A percentile compares a stretch with the other conserved stretches of the same genome.
These are phyloP conservation scores for Collybia sp. DNA, from an alignment of 768 basidiomycete species.

Conservation along the genomic window DNA sequence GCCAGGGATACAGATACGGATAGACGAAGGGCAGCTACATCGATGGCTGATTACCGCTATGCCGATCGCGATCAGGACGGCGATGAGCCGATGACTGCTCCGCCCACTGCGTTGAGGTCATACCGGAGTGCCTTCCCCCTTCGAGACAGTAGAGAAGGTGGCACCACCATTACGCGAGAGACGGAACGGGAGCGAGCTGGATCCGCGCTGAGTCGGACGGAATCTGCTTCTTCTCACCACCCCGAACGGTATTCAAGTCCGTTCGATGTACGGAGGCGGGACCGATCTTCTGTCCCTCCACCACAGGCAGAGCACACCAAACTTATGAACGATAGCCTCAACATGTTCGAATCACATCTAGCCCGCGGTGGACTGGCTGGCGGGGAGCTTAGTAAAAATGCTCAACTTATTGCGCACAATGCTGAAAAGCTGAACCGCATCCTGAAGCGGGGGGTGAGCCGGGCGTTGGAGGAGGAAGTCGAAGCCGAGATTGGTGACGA, in stretches of 20 bases:
- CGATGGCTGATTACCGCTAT: conserved; percentile 48
- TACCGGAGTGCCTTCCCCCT: conserved; percentile 8
- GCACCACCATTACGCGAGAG: conserved; percentile 14
- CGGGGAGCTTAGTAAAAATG: conserved; percentile 54
- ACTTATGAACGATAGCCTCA: conserved; percentile 66
- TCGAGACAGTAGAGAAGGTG: not conserved
- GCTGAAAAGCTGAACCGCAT: conserved; percentile 66
- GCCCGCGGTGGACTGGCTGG: conserved; percentile 35
- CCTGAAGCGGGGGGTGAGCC: conserved; percentile 48
- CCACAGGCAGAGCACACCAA: conserved; percentile 49
- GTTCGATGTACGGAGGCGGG: conserved; percentile 15
- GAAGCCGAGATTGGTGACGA: conserved; percentile 61
- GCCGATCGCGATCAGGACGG: conserved; percentile 16
- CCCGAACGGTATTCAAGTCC: conserved; percentile 20
- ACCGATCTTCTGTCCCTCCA: conserved; percentile 6
- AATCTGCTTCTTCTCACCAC: conserved; percentile 1
- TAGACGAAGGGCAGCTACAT: conserved; percentile 42
- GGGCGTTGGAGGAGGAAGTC: conserved; percentile 70
- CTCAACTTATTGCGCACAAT: conserved; percentile 57
- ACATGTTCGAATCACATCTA: conserved; percentile 66
- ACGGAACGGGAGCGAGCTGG: conserved; percentile 13
- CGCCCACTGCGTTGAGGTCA: not conserved
- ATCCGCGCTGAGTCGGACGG: conserved; percentile 16
- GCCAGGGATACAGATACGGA: conserved; percentile 2
- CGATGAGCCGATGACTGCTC: conserved; percentile 2